Base-by-base conservation (phyloP, 179 eudicot genomes). In the Vitellaria paradoxa region DNA sequence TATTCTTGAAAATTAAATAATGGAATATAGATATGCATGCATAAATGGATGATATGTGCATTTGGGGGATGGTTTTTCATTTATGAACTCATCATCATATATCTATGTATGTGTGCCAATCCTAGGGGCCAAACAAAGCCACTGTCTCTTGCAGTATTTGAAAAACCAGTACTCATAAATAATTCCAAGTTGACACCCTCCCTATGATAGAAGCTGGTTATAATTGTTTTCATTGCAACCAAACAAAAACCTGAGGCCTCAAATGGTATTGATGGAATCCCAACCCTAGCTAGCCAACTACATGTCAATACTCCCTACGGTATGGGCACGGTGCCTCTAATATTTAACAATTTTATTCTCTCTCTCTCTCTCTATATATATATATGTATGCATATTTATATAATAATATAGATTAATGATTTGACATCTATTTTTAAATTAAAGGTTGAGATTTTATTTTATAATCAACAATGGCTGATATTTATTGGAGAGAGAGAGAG, bases 81-180 rank as follows among this genome's bases (percentile, higher is more conserved):
- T 30, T 30, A 30, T 2, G 37, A 30, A 30, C 37, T 30, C 37
- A 30, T 30, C 37, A 30, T 30, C 37, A 30, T 30, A 30, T 30
- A 30, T 30, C 18, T 57, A 13, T 57, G n/a, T 57, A 17, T 57
- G 62, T 56, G 66, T 1, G 5, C 73, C 30, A 6, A 18, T 69
- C 11, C 74, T 50, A 53, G 52, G 74, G 60, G 74, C 74, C 42
- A 12, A 53, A 53, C 45, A 70, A 70, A 49, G 50, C 74, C 74
- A 23, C 6, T 56, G 61, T 12, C 74, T 50, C n/a, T 45, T 11
- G 42, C 68, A 61, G 76, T 73, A 53, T 59, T 23, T 42, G 45
- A 0, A 37, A 37, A 57, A 72, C 20, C 3, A 57, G 55, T 4
- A 72, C 50, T 56, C 21, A 18, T 57, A 49, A 4, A 56, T 73